Evolutionary conservation across 176 grass and related monocot genomes (phyloP), one percentile per base, ranked within the genome.

Genomic region (Carex kokanica): DNA sequence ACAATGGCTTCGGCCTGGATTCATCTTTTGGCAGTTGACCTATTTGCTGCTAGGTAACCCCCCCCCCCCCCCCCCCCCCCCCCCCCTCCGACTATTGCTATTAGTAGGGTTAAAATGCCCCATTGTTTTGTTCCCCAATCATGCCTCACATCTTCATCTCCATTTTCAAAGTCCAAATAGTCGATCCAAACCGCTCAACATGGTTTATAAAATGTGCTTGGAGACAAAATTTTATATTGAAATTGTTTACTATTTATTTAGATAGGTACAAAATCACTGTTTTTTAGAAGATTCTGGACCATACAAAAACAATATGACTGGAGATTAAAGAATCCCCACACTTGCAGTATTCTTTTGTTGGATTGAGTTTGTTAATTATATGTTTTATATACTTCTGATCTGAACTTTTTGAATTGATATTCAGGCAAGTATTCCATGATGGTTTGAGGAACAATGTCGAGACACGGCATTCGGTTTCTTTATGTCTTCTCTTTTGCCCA

Each of bases 1-100:
- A 96, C 97, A 10, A 80, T 95, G 3, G 91, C 93, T 81, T 99
- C 97, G 7, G 97, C 93, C 3, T 99, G 97, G 97, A 95, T 99
- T 81, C 97, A 99, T 86, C 89, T 95, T n/a, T 91, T 99, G 7
- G 97, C 93, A 20, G 91, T 99, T 55, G 93, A 99, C 83, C 88
- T 99, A 58, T 95, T 92, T 14, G 93, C 97, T 0, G 97, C 97
- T 29, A 93, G 93, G 97, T 93, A 15, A 83, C 54, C 32, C 45
- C 2, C 45, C 41, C 41, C 41, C 41, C 40, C 5, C 41, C 41
- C 1, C 25, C 25, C 54, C 32, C 45, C 2, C 45, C 41, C 41
- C 41, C 41, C 40, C 5, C 41, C 41, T 27, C 25, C 25, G 1
- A 38, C 4, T 38, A 38, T 38, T 38, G 36, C 36, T 38, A 38